phyloP scores from a whole-genome alignment of 2,329 filamentous ascomycete genomes.

The Xylariaceae sp. region DNA sequence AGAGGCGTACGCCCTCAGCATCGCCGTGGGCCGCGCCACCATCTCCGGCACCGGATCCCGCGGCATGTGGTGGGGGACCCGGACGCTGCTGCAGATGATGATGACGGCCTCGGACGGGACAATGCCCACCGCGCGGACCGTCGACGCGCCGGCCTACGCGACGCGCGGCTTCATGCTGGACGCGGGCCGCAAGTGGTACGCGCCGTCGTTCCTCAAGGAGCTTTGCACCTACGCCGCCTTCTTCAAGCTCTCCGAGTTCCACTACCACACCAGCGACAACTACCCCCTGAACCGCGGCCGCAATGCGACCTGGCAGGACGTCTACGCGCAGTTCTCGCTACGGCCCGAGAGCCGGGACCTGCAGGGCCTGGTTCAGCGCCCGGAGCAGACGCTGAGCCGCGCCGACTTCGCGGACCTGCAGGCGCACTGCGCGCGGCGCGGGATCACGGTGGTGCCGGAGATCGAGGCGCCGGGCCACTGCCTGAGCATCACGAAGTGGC shows the following conservation, averaged over 20 bases:
- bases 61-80: conserved; percentile 44
- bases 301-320: conserved; percentile 40
- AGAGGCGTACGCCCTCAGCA: conserved; percentile 45
- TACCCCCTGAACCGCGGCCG: conserved; percentile 41
- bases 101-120: conserved; percentile 24
- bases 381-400: conserved; percentile 42
- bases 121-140: conserved; percentile 23
- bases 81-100: conserved; percentile 38
- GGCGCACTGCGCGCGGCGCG: conserved; percentile 42
- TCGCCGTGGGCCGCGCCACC: conserved; percentile 28
- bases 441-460: conserved; percentile 50
- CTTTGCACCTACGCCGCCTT: conserved; percentile 40
- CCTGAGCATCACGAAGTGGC: conserved; percentile 51
- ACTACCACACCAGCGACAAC: conserved; percentile 46
- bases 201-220: conserved; percentile 35
- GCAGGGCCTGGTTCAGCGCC: conserved; percentile 37
- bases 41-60: conserved; percentile 38
- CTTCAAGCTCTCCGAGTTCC: conserved; percentile 46
- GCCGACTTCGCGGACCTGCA: conserved; percentile 45
- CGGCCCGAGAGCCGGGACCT: conserved; percentile 31
- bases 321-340: conserved; percentile 41
- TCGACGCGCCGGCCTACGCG: conserved; percentile 38
- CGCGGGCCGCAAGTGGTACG: conserved; percentile 40
- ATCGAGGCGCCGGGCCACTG: conserved; percentile 51
- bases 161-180: conserved; percentile 42